These are phyloP conservation scores for Colletotrichum noveboracense DNA, from an alignment of 2,329 filamentous ascomycete species.

Conservation along the genomic window DNA sequence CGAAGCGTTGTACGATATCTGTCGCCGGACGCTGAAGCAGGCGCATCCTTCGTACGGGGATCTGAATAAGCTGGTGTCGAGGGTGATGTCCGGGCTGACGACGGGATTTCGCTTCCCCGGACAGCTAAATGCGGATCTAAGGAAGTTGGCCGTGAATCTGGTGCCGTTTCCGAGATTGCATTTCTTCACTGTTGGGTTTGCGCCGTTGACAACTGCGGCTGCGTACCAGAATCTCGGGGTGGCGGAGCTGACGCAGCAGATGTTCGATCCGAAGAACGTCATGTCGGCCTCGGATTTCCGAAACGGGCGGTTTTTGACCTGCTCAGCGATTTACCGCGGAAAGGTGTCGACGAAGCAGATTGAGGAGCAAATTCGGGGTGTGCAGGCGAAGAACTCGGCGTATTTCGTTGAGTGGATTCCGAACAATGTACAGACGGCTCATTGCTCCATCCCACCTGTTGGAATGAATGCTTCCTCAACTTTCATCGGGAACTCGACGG, in stretches of 20 bases:
- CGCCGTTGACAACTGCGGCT: constrained; percentile 83
- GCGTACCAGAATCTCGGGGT: constrained; percentile 96
- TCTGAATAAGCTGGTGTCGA: constrained; percentile 98
- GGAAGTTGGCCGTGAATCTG: constrained; percentile 99
- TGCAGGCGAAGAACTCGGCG: constrained; percentile 98
- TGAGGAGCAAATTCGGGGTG: constrained; percentile 99
- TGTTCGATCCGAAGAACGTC: constrained; percentile 99
- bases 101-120: constrained; percentile 99
- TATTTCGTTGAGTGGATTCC: constrained; percentile 99
- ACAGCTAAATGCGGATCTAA: constrained; percentile 99
- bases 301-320: constrained; percentile 98
- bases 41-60: constrained; percentile 98
- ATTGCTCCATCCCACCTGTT: constrained; percentile 96
- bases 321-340: constrained; percentile 99
- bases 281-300: constrained; percentile 99
- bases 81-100: constrained; percentile 99
- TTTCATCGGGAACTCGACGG: constrained; percentile 98
- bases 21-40: constrained; percentile 99
- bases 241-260: constrained; percentile 98
- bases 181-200: constrained; percentile 99
- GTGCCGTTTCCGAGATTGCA: constrained; percentile 99
- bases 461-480: constrained; percentile 99
- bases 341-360: constrained; percentile 99
- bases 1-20: constrained; percentile 99
- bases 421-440: constrained; percentile 99